Conservation (phyloP, 306 rosid genomes). For the Castanea mollissima region DNA sequence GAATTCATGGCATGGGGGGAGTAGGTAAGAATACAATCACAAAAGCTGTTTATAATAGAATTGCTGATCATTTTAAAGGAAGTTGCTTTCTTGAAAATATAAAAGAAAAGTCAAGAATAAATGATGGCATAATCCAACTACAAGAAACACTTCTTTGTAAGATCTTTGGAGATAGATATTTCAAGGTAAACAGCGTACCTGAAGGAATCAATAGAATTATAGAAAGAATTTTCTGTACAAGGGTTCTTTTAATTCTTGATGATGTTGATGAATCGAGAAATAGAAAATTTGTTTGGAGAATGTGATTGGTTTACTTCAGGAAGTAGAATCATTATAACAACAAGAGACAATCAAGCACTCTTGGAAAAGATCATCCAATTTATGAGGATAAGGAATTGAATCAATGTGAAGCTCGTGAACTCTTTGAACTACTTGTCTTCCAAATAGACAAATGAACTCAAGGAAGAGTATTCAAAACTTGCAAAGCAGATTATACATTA, state of each 20-base stretch:
- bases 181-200: not conserved
- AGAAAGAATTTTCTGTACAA: not conserved
- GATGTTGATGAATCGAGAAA: constrained; percentile 8
- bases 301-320: constrained; percentile 17
- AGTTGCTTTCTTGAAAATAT: constrained; percentile 13
- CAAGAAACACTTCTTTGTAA: constrained; percentile 16
- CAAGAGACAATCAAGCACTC: constrained; percentile 11
- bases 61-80: constrained; percentile 16
- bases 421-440: constrained; percentile 20
- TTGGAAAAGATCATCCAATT: constrained; percentile 1
- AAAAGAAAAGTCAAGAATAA: not conserved
- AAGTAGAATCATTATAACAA: constrained; percentile 23
- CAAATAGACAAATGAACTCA: not conserved
- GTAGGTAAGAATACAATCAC: constrained; percentile 18
- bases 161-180: constrained; percentile 9
- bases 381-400: constrained; percentile 10
- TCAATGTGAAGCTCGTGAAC: not conserved
- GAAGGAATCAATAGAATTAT: constrained; percentile 7
- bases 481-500: not conserved
- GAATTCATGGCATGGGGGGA: constrained; percentile 17
- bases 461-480: not conserved
- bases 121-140: constrained; percentile 12
- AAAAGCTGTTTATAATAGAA: constrained; percentile 10
- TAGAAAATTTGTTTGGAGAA: constrained; percentile 10
- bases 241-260: constrained; percentile 20